Percentiles rank a stretch among this genome's conserved stretches.
These are phyloP conservation scores for Boletus rubropictus DNA, from an alignment of 768 basidiomycete species.

Conservation along the genomic window DNA sequence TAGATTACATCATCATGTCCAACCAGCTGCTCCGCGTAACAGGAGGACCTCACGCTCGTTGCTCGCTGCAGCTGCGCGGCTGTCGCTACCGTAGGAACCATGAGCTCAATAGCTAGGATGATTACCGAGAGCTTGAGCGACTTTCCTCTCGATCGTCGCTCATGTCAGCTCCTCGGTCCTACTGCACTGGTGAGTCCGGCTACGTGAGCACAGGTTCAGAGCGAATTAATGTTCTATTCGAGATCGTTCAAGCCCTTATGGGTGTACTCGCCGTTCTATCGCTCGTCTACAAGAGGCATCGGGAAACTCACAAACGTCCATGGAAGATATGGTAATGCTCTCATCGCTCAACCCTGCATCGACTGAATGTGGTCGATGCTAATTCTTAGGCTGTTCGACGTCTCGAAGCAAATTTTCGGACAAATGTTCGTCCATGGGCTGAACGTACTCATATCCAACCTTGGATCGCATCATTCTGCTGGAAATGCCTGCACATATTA, in stretches of 20 bases:
- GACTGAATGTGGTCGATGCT: slow-evolving; percentile 4
- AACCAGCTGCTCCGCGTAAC: background rate
- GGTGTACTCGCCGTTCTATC: slow-evolving; percentile 87
- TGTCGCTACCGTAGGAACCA: background rate
- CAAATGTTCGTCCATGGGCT: slow-evolving; percentile 75
- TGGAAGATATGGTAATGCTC: slow-evolving; percentile 84
- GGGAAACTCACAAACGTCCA: slow-evolving; percentile 77
- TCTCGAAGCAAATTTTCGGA: slow-evolving; percentile 86
- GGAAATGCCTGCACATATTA: slow-evolving; percentile 89
- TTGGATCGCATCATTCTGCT: slow-evolving; percentile 62
- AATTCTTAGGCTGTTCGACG: slow-evolving; percentile 73
- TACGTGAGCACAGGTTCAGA: background rate
- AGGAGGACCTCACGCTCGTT: background rate
- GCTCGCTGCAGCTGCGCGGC: background rate
- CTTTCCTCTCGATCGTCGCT: slow-evolving; percentile 37
- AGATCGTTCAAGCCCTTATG: slow-evolving; percentile 84
- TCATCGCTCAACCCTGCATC: background rate
- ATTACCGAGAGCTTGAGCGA: slow-evolving; percentile 16
- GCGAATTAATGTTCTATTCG: background rate
- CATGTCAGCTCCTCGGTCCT: slow-evolving; percentile 43
- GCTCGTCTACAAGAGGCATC: slow-evolving; percentile 80
- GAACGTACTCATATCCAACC: slow-evolving; percentile 74
- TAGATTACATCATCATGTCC: slow-evolving; percentile 20
- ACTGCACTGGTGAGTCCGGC: slow-evolving; percentile 38
- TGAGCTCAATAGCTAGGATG: slow-evolving; percentile 10